Conservation (phyloP, 225 moss, liverwort and hornwort genomes). For the Polytrichum formosum region DNA sequence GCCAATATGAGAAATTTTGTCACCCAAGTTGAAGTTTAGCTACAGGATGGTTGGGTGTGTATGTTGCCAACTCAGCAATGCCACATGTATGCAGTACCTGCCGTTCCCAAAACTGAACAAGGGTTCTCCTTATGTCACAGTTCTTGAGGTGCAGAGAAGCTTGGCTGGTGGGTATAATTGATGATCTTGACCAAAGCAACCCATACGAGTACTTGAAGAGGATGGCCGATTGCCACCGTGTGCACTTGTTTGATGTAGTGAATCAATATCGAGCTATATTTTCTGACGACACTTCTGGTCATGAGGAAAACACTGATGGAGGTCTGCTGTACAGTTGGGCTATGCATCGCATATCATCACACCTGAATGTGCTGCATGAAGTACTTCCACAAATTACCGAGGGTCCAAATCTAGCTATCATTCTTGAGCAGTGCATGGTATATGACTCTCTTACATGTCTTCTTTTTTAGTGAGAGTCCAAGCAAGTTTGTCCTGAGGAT, state of each 20-base stretch:
- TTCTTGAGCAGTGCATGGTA: conserved; percentile 98
- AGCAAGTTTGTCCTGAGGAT: too few relatives aligned
- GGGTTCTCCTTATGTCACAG: conserved; percentile 50
- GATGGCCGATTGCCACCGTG: conserved; percentile 91
- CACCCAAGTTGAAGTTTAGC: too few relatives aligned
- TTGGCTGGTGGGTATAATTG: conserved; percentile 91
- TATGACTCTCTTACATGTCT: conserved; percentile 6
- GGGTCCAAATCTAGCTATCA: conserved; percentile 80
- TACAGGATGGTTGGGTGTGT: too few relatives aligned
- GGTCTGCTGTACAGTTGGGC: conserved; percentile 98
- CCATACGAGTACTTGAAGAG: conserved; percentile 94
- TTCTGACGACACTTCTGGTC: conserved; percentile 87
- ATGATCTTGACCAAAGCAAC: conserved; percentile 92
- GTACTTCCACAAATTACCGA: conserved; percentile 87
- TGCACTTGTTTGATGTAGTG: conserved; percentile 97
- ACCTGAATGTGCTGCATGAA: conserved; percentile 79
- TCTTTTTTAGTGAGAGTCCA: background rate
- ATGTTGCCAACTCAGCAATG: too few relatives aligned
- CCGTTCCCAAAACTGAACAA: too few relatives aligned
- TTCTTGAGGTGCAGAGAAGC: conserved; percentile 99
- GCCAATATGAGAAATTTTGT: too few relatives aligned
- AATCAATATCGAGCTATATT: conserved; percentile 98
- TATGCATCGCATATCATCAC: conserved; percentile 88
- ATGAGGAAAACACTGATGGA: conserved; percentile 91
- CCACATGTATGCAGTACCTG: too few relatives aligned